A percentile compares a stretch with the other conserved stretches of the same genome.
These are phyloP conservation scores for Ogataea populi-albae DNA, from an alignment of 805 yeast genomes.

Conservation along the genomic window DNA sequence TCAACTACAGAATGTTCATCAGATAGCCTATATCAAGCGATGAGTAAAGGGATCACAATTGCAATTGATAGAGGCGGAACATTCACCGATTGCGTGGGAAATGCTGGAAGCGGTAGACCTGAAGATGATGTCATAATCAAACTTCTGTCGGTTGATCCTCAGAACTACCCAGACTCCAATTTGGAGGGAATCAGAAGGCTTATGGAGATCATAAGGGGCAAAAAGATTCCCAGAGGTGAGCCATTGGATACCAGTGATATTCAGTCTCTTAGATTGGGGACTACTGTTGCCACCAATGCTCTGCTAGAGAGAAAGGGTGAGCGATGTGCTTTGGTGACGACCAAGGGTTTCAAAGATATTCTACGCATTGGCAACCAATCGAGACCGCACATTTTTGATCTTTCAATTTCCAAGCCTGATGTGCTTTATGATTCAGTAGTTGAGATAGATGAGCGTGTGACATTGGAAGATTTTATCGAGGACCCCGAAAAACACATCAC, in stretches of 20 bases:
- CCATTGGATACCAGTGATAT: slow-evolving; percentile 63
- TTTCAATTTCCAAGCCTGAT: slow-evolving; percentile 68
- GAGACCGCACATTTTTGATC: slow-evolving; percentile 84
- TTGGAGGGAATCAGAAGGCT: slow-evolving; percentile 85
- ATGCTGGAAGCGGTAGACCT: slow-evolving; percentile 46
- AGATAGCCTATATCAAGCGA: no score
- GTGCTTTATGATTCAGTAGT: slow-evolving; percentile 71
- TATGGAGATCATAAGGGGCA: slow-evolving; percentile 56
- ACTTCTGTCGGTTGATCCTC: slow-evolving; percentile 83
- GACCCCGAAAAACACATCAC: slow-evolving; percentile 47
- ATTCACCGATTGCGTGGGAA: slow-evolving; percentile 72
- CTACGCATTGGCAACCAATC: slow-evolving; percentile 86
- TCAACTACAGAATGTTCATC: no score
- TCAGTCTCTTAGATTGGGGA: slow-evolving; percentile 79
- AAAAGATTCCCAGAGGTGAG: slow-evolving; percentile 53
- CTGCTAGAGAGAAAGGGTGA: slow-evolving; percentile 91
- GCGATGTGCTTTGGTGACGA: slow-evolving; percentile 77
- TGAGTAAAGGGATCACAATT: slow-evolving; percentile 33
- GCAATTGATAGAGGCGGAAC: slow-evolving; percentile 80
- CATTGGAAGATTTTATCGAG: slow-evolving; percentile 76
- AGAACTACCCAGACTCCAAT: slow-evolving; percentile 86
- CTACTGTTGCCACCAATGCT: slow-evolving; percentile 96
- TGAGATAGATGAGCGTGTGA: slow-evolving; percentile 88
- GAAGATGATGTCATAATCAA: slow-evolving; percentile 68
- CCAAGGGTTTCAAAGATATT: slow-evolving; percentile 85